These are phyloP conservation scores for Populus pruinosa DNA, from an alignment of 345 rosid genomes.

Conservation along the genomic window DNA sequence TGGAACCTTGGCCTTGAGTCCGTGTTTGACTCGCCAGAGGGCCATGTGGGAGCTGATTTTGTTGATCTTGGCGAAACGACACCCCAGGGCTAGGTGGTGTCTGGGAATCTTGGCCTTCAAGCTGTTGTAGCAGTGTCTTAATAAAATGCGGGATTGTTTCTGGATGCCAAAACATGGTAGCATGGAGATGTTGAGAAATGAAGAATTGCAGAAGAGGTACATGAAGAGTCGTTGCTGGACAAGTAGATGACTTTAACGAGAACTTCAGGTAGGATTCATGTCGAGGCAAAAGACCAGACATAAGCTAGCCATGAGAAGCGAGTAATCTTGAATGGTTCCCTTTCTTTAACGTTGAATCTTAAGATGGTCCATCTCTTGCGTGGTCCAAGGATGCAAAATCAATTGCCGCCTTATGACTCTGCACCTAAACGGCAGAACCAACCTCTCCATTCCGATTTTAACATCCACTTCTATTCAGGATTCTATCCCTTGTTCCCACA, in stretches of 20 bases:
- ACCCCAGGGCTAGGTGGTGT: neutral
- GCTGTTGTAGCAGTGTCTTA: neutral
- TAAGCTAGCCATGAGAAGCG: constrained; percentile 48
- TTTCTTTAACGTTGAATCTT: neutral
- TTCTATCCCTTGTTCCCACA: too few species aligned
- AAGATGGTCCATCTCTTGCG: neutral
- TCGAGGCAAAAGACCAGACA: constrained; percentile 58
- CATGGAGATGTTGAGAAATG: constrained; percentile 4
- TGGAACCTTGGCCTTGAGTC: neutral
- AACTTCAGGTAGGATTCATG: constrained; percentile 63
- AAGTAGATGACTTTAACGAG: constrained; percentile 45
- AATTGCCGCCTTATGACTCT: neutral
- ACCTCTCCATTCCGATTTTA: neutral
- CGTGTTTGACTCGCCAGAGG: constrained; percentile 3
- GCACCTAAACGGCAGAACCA: neutral
- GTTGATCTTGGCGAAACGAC: neutral
- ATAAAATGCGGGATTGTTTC: constrained; percentile 68
- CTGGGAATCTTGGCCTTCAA: constrained; percentile 8
- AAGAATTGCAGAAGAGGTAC: constrained; percentile 5
- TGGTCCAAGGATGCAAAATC: neutral
- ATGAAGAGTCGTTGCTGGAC: constrained; percentile 20
- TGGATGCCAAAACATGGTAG: constrained; percentile 33
- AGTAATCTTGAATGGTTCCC: constrained; percentile 41
- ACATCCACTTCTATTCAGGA: too few species aligned
- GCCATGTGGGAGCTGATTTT: neutral